Conservation (phyloP, 164 flowering plant species). For the Liriodendron chinense region DNA sequence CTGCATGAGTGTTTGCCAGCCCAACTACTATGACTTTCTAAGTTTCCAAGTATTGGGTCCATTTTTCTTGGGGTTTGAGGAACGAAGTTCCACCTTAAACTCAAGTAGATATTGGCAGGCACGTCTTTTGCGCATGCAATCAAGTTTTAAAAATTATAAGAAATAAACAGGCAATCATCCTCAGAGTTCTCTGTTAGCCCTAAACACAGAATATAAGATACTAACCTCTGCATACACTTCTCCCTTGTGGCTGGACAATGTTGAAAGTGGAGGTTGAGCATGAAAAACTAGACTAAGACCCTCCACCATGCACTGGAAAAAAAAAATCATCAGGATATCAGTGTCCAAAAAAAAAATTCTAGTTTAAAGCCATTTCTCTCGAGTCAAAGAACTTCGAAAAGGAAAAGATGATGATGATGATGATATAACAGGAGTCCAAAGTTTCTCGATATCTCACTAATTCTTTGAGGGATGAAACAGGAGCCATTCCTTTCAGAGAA, state of each 20-base stretch:
- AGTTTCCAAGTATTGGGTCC: not conserved
- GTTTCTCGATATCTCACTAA: conserved; percentile 18
- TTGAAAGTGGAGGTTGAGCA: conserved; percentile 44
- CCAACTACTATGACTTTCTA: not conserved
- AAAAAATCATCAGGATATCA: conserved; percentile 1
- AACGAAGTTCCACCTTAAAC: not conserved
- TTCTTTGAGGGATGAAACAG: conserved; percentile 31
- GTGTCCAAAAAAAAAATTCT: not conserved
- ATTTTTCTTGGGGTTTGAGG: not conserved
- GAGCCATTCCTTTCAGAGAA: conserved; percentile 34
- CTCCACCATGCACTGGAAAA: conserved; percentile 66
- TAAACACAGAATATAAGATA: not conserved
- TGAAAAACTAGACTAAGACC: conserved; percentile 62
- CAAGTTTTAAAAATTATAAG: not conserved
- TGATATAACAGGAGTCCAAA: not conserved
- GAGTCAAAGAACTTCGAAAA: not conserved
- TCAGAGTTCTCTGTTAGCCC: not conserved
- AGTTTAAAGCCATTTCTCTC: conserved; percentile 2
- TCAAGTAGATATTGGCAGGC: not conserved
- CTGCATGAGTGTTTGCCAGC: not conserved
- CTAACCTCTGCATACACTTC: conserved; percentile 78
- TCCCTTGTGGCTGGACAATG: conserved; percentile 32
- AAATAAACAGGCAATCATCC: not conserved
- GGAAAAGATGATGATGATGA: not conserved
- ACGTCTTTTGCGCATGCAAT: not conserved